These are phyloP conservation scores for Skeletonema costatum DNA, from an alignment of 108 stramenopile genomes.

Conservation along the genomic window DNA sequence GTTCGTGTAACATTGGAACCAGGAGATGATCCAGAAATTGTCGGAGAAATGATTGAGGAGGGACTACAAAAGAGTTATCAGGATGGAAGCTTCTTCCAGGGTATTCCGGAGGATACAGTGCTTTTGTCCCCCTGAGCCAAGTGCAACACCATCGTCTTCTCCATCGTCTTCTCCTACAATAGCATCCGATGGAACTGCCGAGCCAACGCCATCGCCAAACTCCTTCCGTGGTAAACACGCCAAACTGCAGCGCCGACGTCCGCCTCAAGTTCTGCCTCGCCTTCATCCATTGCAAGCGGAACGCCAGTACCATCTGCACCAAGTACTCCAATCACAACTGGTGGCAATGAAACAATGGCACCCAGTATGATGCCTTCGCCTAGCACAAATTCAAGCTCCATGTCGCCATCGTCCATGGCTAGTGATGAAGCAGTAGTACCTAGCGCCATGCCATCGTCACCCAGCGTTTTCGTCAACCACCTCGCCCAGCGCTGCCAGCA, in stretches of 20 bases:
- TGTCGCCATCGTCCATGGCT: not conserved
- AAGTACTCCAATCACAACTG: not conserved
- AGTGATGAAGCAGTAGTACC: not conserved
- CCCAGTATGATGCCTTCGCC: not conserved
- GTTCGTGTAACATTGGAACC: conserved; percentile 59
- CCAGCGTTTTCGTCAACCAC: not conserved
- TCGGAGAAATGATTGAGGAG: conserved; percentile 22
- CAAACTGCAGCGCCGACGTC: not conserved
- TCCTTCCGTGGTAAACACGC: too few species aligned
- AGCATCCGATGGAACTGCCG: not conserved
- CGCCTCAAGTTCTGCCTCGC: not conserved
- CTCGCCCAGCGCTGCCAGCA: not conserved
- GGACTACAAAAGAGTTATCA: conserved; percentile 51
- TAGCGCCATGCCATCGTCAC: not conserved
- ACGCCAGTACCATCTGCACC: not conserved
- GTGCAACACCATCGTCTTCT: not conserved
- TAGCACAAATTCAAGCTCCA: not conserved
- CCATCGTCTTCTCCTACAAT: not conserved
- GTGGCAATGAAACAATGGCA: not conserved
- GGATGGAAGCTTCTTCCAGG: conserved; percentile 51
- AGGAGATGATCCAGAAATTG: conserved; percentile 45
- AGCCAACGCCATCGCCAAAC: not conserved
- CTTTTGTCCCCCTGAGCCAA: not conserved
- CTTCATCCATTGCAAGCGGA: not conserved
- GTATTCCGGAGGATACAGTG: conserved; percentile 35